Evolutionary conservation across 1,284 basidiomycete genomes (phyloP).

Genomic region (Wolfiporia cocos): DNA sequence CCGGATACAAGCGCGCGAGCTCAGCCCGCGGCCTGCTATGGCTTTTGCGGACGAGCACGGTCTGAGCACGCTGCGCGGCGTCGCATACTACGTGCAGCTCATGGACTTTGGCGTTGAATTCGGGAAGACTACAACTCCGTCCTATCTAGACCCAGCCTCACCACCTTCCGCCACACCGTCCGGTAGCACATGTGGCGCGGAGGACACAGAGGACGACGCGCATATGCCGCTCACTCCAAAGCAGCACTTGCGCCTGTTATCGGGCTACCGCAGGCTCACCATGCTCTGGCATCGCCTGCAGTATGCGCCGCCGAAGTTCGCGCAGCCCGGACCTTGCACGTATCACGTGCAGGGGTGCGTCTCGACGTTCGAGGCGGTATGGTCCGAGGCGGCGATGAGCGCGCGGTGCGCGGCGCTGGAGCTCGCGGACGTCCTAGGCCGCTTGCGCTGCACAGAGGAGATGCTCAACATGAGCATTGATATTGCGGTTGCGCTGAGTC

Average conservation of each 20-base stretch:
- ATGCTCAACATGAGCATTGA: slow-evolving; percentile 20
- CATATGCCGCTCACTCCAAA: slow-evolving; percentile 15
- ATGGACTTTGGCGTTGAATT: slow-evolving; percentile 19
- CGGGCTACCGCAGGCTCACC: slow-evolving; percentile 25
- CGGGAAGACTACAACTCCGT: neutral
- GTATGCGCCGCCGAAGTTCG: slow-evolving; percentile 19
- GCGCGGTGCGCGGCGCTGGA: slow-evolving; percentile 12
- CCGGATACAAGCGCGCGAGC: slow-evolving; percentile 16
- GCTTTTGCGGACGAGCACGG: slow-evolving; percentile 21
- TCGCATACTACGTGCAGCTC: slow-evolving; percentile 26
- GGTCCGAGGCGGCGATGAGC: slow-evolving; percentile 18
- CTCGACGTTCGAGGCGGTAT: slow-evolving; percentile 22
- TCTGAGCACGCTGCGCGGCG: slow-evolving; percentile 17
- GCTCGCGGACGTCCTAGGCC: slow-evolving; percentile 23
- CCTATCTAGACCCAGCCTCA: slow-evolving; percentile 7
- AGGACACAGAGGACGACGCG: slow-evolving; percentile 5
- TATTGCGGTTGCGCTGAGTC: slow-evolving; percentile 21
- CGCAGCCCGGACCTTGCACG: slow-evolving; percentile 23
- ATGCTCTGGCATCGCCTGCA: slow-evolving; percentile 23
- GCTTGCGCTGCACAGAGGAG: slow-evolving; percentile 20
- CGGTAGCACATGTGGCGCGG: neutral
- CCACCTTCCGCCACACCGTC: neutral
- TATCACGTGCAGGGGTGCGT: slow-evolving; percentile 27
- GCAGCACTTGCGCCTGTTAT: slow-evolving; percentile 23
- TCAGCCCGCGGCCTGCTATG: slow-evolving; percentile 20